phyloP scores from a whole-genome alignment of 768 basidiomycete genomes.

The Austroboletus eburneus region DNA sequence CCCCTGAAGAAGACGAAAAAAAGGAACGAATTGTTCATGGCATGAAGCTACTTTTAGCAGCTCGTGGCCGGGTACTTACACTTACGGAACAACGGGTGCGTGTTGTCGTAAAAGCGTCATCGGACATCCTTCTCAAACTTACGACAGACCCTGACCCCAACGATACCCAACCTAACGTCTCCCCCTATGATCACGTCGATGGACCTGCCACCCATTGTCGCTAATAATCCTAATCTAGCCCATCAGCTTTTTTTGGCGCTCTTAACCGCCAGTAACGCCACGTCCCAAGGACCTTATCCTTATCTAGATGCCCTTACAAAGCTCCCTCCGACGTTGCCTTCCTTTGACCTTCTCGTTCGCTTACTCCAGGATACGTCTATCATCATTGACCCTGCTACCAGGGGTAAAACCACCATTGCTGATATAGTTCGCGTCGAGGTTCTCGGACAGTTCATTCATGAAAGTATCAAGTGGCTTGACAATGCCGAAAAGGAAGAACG shows the following conservation, averaged over 20 bases:
- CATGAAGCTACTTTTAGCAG: slow-evolving; percentile 64
- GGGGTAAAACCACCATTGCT: slow-evolving; percentile 54
- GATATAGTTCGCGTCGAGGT: slow-evolving; percentile 62
- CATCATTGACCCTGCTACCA: slow-evolving; percentile 37
- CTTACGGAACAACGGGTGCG: slow-evolving; percentile 70
- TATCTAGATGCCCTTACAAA: slow-evolving; percentile 62
- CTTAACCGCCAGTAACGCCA: slow-evolving; percentile 37
- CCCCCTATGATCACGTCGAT: slow-evolving; percentile 59
- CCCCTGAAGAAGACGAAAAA: slow-evolving; percentile 49
- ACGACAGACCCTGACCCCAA: slow-evolving; percentile 49
- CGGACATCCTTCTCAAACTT: background rate
- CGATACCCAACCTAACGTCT: slow-evolving; percentile 40
- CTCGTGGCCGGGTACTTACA: slow-evolving; percentile 67
- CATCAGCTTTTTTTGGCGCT: slow-evolving; percentile 62
- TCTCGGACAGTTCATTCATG: slow-evolving; percentile 68
- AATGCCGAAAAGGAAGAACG: slow-evolving; percentile 64
- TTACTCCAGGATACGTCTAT: slow-evolving; percentile 60
- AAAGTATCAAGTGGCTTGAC: slow-evolving; percentile 67
- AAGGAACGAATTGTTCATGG: slow-evolving; percentile 58
- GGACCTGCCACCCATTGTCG: slow-evolving; percentile 63
- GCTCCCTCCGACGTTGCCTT: slow-evolving; percentile 68
- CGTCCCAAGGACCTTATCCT: slow-evolving; percentile 33
- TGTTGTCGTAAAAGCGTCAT: background rate
- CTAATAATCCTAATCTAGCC: slow-evolving; percentile 65
- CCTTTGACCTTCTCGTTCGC: slow-evolving; percentile 70